Evolutionary conservation across 495 filamentous ascomycete genomes (phyloP).

Genomic region (Penicillium paradoxum): DNA sequence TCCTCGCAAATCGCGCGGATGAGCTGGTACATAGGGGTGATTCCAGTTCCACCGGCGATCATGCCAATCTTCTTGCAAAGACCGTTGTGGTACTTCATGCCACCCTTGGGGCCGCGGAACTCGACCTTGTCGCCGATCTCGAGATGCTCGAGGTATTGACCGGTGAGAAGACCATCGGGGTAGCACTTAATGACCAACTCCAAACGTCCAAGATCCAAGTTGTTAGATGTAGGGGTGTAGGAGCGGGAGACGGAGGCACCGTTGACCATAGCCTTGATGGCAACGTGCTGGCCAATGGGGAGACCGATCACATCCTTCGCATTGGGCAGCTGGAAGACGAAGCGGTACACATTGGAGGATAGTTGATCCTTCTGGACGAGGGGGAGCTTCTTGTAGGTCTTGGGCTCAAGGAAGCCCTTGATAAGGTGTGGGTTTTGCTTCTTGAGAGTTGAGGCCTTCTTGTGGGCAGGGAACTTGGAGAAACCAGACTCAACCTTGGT

Average conservation of each 20-base stretch:
- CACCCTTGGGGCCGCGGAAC: constrained; percentile 44
- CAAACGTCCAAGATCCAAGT: constrained; percentile 38
- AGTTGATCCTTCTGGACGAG: constrained; percentile 38
- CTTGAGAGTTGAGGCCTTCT: constrained; percentile 19
- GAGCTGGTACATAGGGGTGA: constrained; percentile 51
- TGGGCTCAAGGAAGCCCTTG: constrained; percentile 39
- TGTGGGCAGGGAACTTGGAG: constrained; percentile 31
- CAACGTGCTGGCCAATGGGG: constrained; percentile 50
- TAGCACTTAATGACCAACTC: constrained; percentile 48
- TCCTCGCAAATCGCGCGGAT: constrained; percentile 46
- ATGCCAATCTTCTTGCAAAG: constrained; percentile 38
- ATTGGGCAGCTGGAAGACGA: constrained; percentile 44
- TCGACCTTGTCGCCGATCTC: constrained; percentile 35
- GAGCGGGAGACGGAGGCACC: constrained; percentile 39
- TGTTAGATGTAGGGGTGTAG: constrained; percentile 48
- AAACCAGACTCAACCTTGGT: constrained; percentile 29
- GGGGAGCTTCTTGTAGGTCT: constrained; percentile 40
- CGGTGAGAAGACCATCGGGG: constrained; percentile 40
- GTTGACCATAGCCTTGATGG: constrained; percentile 40
- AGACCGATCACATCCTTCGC: constrained; percentile 39
- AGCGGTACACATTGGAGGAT: constrained; percentile 41
- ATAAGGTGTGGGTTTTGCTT: constrained; percentile 26
- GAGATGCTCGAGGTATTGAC: constrained; percentile 41
- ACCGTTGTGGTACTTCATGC: constrained; percentile 35
- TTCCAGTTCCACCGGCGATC: constrained; percentile 50